Conservation (phyloP, 2,329 filamentous ascomycete genomes). For the Calonectria hawksworthii region DNA sequence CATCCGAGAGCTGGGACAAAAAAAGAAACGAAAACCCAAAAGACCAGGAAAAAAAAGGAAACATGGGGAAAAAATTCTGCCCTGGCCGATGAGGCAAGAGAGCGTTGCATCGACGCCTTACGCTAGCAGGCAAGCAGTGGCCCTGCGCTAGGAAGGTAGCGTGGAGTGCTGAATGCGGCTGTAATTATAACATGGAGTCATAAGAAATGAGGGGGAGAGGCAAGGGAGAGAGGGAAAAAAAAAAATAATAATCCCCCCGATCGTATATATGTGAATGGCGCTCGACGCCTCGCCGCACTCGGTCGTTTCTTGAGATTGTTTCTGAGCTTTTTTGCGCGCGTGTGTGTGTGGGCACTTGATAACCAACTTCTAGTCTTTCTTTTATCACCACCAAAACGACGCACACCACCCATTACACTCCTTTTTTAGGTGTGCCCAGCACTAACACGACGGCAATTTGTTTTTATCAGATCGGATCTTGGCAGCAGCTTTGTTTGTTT, state of each 20-base stretch:
- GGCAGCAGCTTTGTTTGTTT: not conserved
- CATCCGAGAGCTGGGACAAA: not conserved
- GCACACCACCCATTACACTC: not conserved
- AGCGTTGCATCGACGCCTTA: constrained; percentile 9
- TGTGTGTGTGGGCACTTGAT: not conserved
- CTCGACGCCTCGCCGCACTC: not conserved
- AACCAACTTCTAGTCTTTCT: not conserved
- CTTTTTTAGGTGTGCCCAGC: not conserved
- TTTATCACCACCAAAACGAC: not conserved
- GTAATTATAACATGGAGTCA: constrained; percentile 14
- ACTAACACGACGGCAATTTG: not conserved
- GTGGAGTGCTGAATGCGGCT: constrained; percentile 10
- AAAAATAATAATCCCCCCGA: not conserved
- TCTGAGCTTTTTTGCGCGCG: not conserved
- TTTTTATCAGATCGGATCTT: not conserved
- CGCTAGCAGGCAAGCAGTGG: constrained; percentile 1
- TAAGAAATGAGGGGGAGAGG: not conserved
- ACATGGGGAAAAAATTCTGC: not conserved
- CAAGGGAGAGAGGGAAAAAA: not conserved
- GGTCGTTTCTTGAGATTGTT: not conserved
- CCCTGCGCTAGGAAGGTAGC: not conserved
- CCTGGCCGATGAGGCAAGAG: not conserved
- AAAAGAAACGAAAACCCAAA: not conserved
- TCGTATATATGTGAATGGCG: not conserved
- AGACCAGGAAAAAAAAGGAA: not conserved